Conservation (phyloP, 352 stramenopile genomes). For the Pythium sukuiense region DNA sequence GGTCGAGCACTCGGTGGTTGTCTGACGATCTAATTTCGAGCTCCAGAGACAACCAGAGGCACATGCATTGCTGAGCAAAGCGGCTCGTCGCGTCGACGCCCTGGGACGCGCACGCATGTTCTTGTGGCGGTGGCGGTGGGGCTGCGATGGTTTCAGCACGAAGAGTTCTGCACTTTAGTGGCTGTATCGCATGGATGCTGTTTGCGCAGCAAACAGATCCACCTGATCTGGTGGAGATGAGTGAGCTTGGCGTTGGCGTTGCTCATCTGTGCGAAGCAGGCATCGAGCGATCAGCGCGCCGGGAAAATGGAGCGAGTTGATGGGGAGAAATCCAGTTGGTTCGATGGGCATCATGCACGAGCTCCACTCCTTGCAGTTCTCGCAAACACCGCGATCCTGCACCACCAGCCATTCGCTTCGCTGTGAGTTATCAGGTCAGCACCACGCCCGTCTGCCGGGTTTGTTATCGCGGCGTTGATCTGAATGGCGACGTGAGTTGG, state of each 20-base stretch:
- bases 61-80: not conserved
- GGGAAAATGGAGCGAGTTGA: not conserved
- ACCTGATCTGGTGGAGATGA: not conserved
- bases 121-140: not conserved
- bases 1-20: not conserved
- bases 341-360: too few species aligned
- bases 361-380: too few species aligned
- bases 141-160: not conserved
- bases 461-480: not conserved
- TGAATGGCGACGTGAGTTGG: not conserved
- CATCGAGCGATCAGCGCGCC: too few species aligned
- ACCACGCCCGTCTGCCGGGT: not conserved
- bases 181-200: not conserved
- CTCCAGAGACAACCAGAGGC: not conserved
- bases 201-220: not conserved
- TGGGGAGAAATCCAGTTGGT: not conserved
- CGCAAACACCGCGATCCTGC: not conserved
- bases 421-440: not conserved
- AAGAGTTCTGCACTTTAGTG: not conserved
- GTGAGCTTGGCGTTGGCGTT: not conserved
- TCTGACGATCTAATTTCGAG: not conserved
- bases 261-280: not conserved
- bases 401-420: not conserved
- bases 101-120: not conserved
- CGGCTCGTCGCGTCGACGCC: too few species aligned